Evolutionary conservation across 306 rosid genomes (phyloP).

Genomic region (Crotalaria pallida): DNA sequence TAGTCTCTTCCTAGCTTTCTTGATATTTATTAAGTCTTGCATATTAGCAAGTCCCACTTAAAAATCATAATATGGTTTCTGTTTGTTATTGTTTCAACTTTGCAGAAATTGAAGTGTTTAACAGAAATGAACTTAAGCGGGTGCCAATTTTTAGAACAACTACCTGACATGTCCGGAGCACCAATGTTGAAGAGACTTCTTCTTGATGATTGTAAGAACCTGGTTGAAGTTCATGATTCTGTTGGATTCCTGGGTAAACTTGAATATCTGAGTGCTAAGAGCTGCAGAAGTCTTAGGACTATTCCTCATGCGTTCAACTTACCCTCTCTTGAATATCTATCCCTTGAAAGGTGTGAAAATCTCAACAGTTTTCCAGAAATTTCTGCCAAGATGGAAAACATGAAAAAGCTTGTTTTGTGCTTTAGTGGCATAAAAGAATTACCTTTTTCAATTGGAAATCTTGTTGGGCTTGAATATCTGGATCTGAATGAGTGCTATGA

Average conservation of each 20-base stretch:
- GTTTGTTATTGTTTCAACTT: background rate
- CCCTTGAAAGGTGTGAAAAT: background rate
- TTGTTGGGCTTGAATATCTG: background rate
- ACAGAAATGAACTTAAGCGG: background rate
- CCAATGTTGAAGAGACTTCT: background rate
- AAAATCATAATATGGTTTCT: background rate
- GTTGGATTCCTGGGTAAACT: background rate
- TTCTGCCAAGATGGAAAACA: background rate
- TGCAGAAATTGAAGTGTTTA: background rate
- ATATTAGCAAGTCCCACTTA: background rate
- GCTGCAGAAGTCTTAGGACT: background rate
- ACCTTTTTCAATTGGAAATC: background rate
- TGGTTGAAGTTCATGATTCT: constrained; percentile 13
- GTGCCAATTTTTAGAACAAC: background rate
- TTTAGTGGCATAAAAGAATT: background rate
- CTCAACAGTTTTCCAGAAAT: background rate
- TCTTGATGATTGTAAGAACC: background rate
- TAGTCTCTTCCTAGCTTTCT: background rate
- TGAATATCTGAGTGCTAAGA: background rate
- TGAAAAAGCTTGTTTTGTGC: background rate
- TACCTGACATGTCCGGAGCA: constrained; percentile 1
- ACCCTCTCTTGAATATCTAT: background rate
- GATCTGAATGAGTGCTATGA: background rate
- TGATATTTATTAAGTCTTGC: no score
- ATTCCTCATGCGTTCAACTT: background rate